Conservation (phyloP, 2,329 filamentous ascomycete species). For the Ophiocordyceps camponoti-floridani region DNA sequence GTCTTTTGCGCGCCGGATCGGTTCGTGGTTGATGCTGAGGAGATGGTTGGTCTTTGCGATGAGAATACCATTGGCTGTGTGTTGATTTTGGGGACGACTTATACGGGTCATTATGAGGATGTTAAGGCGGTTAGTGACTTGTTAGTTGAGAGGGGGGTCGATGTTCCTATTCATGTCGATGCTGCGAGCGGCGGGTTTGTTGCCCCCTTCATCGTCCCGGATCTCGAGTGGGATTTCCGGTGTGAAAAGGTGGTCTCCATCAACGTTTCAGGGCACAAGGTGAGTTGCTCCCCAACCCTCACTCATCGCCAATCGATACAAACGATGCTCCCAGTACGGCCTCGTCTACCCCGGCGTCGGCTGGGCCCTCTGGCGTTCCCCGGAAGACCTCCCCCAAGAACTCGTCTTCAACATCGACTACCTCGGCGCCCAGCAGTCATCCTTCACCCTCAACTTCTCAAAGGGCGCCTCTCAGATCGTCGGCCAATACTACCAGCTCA, state of each 20-base stretch:
- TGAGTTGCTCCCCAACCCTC: slow-evolving; percentile 4
- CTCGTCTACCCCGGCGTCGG: slow-evolving; percentile 79
- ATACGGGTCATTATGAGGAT: slow-evolving; percentile 92
- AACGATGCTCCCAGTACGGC: slow-evolving; percentile 22
- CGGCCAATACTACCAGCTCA: slow-evolving; percentile 93
- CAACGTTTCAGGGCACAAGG: slow-evolving; percentile 87
- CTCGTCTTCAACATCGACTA: slow-evolving; percentile 99
- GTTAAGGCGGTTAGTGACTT: slow-evolving; percentile 84
- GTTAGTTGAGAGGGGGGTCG: slow-evolving; percentile 53
- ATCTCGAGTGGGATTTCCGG: slow-evolving; percentile 82
- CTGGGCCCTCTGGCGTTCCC: slow-evolving; percentile 78
- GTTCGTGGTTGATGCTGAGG: slow-evolving; percentile 44
- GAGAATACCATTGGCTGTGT: slow-evolving; percentile 81
- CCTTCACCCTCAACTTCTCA: slow-evolving; percentile 94
- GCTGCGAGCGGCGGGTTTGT: slow-evolving; percentile 88
- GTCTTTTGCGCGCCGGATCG: slow-evolving; percentile 44
- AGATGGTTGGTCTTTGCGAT: slow-evolving; percentile 42
- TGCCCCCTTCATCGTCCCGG: slow-evolving; percentile 72
- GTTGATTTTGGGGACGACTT: slow-evolving; percentile 78
- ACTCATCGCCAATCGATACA: not conserved
- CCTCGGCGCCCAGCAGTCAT: slow-evolving; percentile 84
- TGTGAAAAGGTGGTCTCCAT: slow-evolving; percentile 80
- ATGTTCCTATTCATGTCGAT: slow-evolving; percentile 84
- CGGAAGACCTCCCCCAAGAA: slow-evolving; percentile 72
- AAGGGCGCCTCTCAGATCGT: slow-evolving; percentile 91